These are phyloP conservation scores for Mycosphaerella sp. DNA, from an alignment of 2,329 filamentous ascomycete species.

Conservation along the genomic window DNA sequence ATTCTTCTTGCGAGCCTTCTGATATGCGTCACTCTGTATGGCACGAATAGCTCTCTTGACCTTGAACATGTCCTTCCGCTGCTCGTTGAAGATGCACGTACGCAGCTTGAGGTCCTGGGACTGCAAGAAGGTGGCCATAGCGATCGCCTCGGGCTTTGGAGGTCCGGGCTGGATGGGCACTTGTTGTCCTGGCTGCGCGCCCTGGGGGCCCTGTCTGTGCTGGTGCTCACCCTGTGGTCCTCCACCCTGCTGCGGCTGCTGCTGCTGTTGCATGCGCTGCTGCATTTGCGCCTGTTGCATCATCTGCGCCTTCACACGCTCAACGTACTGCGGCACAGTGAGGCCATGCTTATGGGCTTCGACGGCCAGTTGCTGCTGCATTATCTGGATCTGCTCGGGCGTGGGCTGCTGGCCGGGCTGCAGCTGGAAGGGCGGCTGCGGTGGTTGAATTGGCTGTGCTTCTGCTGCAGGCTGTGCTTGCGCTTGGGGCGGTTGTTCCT, in stretches of 20 bases:
- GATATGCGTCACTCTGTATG: constrained; percentile 80
- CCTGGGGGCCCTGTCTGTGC: constrained; percentile 35
- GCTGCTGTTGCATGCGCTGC: constrained; percentile 30
- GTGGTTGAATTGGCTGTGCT: constrained; percentile 4
- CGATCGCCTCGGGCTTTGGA: constrained; percentile 81
- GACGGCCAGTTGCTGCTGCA: constrained; percentile 74
- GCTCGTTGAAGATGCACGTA: constrained; percentile 89
- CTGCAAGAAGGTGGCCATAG: constrained; percentile 81
- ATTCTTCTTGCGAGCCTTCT: constrained; percentile 84
- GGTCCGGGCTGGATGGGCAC: constrained; percentile 70
- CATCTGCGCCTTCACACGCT: constrained; percentile 47
- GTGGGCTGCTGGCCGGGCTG: constrained; percentile 53
- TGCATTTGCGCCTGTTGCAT: constrained; percentile 51
- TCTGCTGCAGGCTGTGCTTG: background rate
- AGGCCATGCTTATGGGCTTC: constrained; percentile 83
- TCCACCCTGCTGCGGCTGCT: constrained; percentile 28
- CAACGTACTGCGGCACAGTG: constrained; percentile 76
- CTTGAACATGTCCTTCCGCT: constrained; percentile 97
- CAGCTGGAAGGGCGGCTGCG: constrained; percentile 10
- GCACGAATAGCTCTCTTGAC: constrained; percentile 95
- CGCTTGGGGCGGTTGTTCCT: background rate
- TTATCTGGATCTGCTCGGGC: constrained; percentile 76
- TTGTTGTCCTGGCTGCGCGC: constrained; percentile 46
- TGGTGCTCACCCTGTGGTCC: constrained; percentile 13
- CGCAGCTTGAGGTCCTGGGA: constrained; percentile 79